Base-by-base conservation (phyloP, 2,329 filamentous ascomycete species). In the Graphilbum fragrans region DNA sequence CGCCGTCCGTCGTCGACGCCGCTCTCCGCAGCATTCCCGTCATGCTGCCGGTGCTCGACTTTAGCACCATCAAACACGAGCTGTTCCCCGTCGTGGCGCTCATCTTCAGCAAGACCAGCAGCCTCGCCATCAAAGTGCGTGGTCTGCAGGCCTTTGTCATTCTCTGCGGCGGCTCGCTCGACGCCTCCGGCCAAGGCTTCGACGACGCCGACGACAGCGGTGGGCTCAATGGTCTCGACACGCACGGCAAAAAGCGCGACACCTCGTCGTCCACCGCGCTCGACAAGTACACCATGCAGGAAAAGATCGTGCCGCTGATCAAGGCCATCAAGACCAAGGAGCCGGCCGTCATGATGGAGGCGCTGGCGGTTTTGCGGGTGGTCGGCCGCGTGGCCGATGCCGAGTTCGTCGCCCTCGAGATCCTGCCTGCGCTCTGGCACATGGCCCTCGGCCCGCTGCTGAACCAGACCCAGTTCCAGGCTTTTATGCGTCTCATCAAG, bases 221-320 rank as follows among this genome's bases (percentile, higher is more conserved):
- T 56, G 88, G 86, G 5, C 69, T 95, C 3, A 81, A 86, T 49
- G 87, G 86, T 1, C 66, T 88, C 34, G 60, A 72, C 49, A 57
- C 66, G 40, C 66, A 73, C 38, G 75, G 73, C 53, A 80, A 80
- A 55, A 31, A 31, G 14, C 11, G 8, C 6, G 5, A 9, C 8
- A 65, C 71, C 2, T 74, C 72, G 4, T 82, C 75, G 1, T 82
- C 82, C 1, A 86, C 79, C 2, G 88, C 90, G 3, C 67, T 98
- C 22, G 92, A 98, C 64, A 96, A 96, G 59, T 96, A 92, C 55
- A 96, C 92, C 0, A 90, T 98, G 64, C 92, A 98, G 58, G 92
- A 98, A 57, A 96, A 95, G 65, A 84, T 98, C 27, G 75, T 96
- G 0, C 92, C 92, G 0, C 65, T 96, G 5, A 70, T 98, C 46